Percentiles rank a stretch among this genome's conserved stretches.
Conservation (phyloP, 2,329 filamentous ascomycete species). For the Penicillium sp. region DNA sequence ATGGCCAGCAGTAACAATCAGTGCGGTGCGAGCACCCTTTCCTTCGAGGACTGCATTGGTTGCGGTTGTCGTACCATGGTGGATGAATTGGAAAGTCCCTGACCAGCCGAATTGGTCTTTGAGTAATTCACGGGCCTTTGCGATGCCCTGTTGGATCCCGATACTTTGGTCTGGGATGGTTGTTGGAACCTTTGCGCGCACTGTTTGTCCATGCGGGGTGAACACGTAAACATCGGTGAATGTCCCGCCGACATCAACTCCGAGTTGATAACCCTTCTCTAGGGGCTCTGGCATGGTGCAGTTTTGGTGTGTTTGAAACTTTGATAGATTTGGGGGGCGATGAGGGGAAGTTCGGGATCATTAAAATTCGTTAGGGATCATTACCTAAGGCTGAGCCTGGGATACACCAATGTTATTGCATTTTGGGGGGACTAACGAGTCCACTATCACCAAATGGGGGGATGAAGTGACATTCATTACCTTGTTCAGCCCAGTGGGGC, state of each 20-base stretch:
- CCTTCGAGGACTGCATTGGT: constrained; percentile 54
- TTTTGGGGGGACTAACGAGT: too few relatives aligned
- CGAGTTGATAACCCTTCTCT: constrained; percentile 20
- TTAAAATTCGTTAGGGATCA: background rate
- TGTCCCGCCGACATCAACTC: constrained; percentile 40
- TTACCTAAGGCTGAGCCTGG: too few relatives aligned
- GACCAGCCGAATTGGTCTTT: constrained; percentile 43
- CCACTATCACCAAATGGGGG: too few relatives aligned
- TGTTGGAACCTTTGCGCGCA: constrained; percentile 50
- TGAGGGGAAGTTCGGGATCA: background rate
- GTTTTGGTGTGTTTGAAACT: background rate
- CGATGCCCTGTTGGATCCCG: constrained; percentile 49
- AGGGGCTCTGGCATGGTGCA: background rate
- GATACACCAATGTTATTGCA: too few relatives aligned
- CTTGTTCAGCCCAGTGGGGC: too few relatives aligned
- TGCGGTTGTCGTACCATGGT: constrained; percentile 52
- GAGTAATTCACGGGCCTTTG: constrained; percentile 43
- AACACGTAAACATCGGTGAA: constrained; percentile 53
- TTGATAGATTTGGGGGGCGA: background rate
- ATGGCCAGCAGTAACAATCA: constrained; percentile 52
- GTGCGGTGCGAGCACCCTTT: constrained; percentile 50
- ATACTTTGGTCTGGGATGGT: constrained; percentile 50
- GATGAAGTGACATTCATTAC: too few relatives aligned
- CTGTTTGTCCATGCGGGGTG: constrained; percentile 45
- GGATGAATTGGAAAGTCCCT: constrained; percentile 51